These are phyloP conservation scores for Malus orientalis DNA, from an alignment of 306 rosid genomes.

Conservation along the genomic window DNA sequence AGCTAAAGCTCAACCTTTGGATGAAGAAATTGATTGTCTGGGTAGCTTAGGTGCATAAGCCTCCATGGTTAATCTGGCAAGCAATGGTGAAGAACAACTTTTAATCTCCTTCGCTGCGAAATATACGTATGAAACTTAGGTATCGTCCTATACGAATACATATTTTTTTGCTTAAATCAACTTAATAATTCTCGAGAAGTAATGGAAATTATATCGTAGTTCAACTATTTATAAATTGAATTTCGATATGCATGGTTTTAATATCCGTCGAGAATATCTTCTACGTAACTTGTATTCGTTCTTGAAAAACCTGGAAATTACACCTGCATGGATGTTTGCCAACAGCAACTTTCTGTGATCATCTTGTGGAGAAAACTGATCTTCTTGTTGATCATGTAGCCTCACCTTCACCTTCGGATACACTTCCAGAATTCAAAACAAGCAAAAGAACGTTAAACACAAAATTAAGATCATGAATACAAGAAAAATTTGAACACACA, in stretches of 20 bases:
- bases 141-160: not conserved
- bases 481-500: too few relatives aligned
- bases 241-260: too few relatives aligned
- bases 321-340: slow-evolving; percentile 5
- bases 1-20: slow-evolving; percentile 25
- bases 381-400: slow-evolving; percentile 23
- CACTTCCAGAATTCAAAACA: slow-evolving; percentile 33
- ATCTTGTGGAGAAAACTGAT: slow-evolving; percentile 11
- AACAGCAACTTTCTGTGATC: slow-evolving; percentile 12
- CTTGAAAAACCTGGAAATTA: slow-evolving; percentile 11
- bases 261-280: too few relatives aligned
- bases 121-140: not conserved
- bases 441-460: not conserved
- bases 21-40: slow-evolving; percentile 22
- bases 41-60: slow-evolving; percentile 17
- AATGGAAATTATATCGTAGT: too few relatives aligned
- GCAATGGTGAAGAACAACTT: slow-evolving; percentile 13
- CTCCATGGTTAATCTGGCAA: slow-evolving; percentile 26
- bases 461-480: not conserved
- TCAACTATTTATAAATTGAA: too few relatives aligned
- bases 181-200: too few relatives aligned
- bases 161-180: too few relatives aligned
- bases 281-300: too few relatives aligned
- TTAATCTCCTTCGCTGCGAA: slow-evolving; percentile 23
- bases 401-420: slow-evolving; percentile 46